These are phyloP conservation scores for Xylaria flabelliformis DNA, from an alignment of 495 filamentous ascomycete genomes.

Conservation along the genomic window DNA sequence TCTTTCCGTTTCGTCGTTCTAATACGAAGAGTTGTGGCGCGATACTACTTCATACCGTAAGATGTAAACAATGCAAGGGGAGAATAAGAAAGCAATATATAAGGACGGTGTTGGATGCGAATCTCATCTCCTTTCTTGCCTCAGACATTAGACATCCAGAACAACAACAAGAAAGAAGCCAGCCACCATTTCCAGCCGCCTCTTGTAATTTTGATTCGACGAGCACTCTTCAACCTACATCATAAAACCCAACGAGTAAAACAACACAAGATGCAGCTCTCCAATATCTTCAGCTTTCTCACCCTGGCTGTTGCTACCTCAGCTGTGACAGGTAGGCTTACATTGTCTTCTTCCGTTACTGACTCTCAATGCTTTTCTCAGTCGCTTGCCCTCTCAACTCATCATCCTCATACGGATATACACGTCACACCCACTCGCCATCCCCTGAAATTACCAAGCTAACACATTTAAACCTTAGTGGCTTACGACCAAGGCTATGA, in stretches of 20 bases:
- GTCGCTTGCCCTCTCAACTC: conserved; percentile 19
- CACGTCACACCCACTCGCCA: not conserved
- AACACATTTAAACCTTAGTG: conserved; percentile 43
- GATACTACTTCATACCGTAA: not conserved
- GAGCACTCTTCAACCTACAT: not conserved
- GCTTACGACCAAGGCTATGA: conserved; percentile 68
- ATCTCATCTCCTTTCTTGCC: not conserved
- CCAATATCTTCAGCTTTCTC: conserved; percentile 49
- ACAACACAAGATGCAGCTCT: conserved; percentile 55
- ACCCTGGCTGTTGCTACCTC: conserved; percentile 44
- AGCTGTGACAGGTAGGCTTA: conserved; percentile 43
- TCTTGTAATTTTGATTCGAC: conserved; percentile 9
- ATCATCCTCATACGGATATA: conserved; percentile 22
- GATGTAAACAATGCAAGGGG: not conserved
- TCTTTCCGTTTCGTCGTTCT: not conserved
- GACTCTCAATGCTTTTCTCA: not conserved
- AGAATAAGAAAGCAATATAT: conserved; percentile 3
- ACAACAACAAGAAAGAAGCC: not conserved
- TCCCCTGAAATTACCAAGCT: conserved; percentile 11
- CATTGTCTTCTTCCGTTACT: not conserved
- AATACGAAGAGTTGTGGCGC: conserved; percentile 21
- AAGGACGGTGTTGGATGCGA: not conserved
- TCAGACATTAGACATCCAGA: not conserved
- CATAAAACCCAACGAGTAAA: not conserved
- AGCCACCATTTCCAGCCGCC: not conserved